Conservation (phyloP, 2,329 filamentous ascomycete species). For the Clonostachys chloroleuca region DNA sequence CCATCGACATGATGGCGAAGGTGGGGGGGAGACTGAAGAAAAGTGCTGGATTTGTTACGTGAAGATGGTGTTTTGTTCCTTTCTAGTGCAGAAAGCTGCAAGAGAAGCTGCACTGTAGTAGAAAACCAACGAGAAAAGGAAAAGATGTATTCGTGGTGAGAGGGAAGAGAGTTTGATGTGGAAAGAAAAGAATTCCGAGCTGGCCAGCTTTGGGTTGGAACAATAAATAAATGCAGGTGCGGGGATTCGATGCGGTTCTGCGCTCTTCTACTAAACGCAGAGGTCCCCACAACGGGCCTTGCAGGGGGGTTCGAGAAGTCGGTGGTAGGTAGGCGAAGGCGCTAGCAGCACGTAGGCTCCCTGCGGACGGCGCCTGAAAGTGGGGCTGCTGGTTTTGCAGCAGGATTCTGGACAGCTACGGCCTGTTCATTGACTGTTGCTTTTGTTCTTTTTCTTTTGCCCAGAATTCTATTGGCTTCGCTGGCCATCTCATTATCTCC, state of each 20-base stretch:
- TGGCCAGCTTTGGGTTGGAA: neutral
- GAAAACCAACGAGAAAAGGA: conserved; percentile 12
- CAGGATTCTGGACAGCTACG: no score
- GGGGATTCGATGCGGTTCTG: conserved; percentile 37
- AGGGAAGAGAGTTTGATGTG: conserved; percentile 5
- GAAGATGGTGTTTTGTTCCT: conserved; percentile 11
- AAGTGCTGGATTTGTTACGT: conserved; percentile 6
- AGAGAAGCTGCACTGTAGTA: conserved; percentile 1
- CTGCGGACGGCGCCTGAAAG: no score
- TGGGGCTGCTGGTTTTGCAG: no score
- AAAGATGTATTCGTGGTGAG: conserved; percentile 1
- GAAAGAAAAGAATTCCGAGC: conserved; percentile 10
- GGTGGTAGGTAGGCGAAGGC: conserved; percentile 18
- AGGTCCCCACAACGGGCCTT: conserved; percentile 25
- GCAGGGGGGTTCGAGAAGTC: conserved; percentile 25
- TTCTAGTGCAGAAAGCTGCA: conserved; percentile 4
- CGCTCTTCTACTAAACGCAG: conserved; percentile 26
- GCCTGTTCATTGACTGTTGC: no score
- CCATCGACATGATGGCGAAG: conserved; percentile 34
- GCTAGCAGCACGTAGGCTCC: no score
- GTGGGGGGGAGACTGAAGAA: conserved; percentile 4
- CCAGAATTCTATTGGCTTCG: no score
- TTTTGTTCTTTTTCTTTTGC: no score
- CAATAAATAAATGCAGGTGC: conserved; percentile 12
- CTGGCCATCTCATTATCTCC: no score